These are phyloP conservation scores for Postia placenta DNA, from an alignment of 768 basidiomycete species.

Conservation along the genomic window DNA sequence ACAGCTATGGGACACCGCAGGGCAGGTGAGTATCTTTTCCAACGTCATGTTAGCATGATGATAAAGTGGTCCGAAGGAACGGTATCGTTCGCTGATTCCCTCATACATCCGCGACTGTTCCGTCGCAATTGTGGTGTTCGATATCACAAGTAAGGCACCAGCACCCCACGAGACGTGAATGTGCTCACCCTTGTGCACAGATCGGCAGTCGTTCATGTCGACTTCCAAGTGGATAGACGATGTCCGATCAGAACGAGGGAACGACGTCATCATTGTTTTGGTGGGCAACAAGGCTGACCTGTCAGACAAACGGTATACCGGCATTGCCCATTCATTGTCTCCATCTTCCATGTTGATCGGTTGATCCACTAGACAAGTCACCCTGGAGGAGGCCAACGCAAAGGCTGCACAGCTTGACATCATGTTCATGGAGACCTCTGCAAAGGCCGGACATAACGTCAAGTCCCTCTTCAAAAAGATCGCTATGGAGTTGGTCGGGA, in stretches of 20 bases:
- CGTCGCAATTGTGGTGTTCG: conserved; percentile 97
- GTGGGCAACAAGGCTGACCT: conserved; percentile 99
- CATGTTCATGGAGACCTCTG: conserved; percentile 99
- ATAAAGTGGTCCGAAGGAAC: conserved; percentile 57
- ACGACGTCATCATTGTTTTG: conserved; percentile 96
- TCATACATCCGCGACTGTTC: conserved; percentile 99
- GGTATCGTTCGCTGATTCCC: conserved; percentile 95
- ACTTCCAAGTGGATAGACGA: conserved; percentile 99
- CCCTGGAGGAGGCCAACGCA: conserved; percentile 91
- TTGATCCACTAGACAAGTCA: conserved; percentile 76
- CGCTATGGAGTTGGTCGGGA: conserved; percentile 94
- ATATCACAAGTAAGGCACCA: conserved; percentile 83
- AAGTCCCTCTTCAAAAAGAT: conserved; percentile 99
- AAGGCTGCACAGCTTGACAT: conserved; percentile 88
- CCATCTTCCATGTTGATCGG: background rate
- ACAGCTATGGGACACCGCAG: conserved; percentile 98
- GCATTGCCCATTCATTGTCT: background rate
- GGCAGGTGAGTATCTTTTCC: conserved; percentile 52
- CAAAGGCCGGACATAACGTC: conserved; percentile 98
- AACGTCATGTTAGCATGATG: background rate
- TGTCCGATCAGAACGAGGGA: conserved; percentile 93
- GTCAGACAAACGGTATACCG: conserved; percentile 94
- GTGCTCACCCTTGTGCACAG: conserved; percentile 33
- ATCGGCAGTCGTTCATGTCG: conserved; percentile 96
- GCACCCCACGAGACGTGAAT: background rate